Percentiles rank a stretch among this genome's conserved stretches.
These are phyloP conservation scores for Nymphaea thermarum DNA, from an alignment of 164 flowering plant genomes.

Conservation along the genomic window DNA sequence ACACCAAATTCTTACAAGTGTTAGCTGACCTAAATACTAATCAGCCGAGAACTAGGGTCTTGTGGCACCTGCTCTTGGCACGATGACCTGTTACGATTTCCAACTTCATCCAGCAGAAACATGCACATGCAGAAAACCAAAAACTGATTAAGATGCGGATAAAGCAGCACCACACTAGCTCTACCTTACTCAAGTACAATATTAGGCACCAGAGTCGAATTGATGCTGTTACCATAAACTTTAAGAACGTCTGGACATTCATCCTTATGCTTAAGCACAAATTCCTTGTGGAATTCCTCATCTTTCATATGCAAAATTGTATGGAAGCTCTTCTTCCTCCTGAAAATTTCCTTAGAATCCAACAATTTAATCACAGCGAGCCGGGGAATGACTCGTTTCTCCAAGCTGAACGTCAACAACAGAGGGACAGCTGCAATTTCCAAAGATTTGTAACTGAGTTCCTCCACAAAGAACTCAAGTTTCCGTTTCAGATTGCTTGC, in stretches of 20 bases:
- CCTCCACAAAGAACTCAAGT: constrained; percentile 4
- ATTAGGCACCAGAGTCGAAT: too few relatives aligned
- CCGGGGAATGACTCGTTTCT: constrained; percentile 3
- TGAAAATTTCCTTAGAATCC: neutral
- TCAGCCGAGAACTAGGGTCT: too few relatives aligned
- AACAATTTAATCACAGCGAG: constrained; percentile 1
- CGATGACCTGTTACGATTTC: too few relatives aligned
- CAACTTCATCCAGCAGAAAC: too few relatives aligned
- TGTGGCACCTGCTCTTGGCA: too few relatives aligned
- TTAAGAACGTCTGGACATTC: constrained; percentile 3
- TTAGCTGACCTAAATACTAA: too few relatives aligned
- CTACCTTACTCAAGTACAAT: too few relatives aligned
- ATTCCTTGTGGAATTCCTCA: constrained; percentile 1
- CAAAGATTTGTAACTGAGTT: neutral
- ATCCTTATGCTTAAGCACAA: constrained; percentile 3
- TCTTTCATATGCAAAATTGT: neutral
- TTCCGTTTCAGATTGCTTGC: constrained; percentile 3
- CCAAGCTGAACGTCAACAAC: neutral
- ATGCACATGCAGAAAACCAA: too few relatives aligned
- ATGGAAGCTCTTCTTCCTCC: neutral
- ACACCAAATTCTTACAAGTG: too few relatives aligned
- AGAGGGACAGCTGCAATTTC: neutral
- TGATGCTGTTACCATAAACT: neutral
- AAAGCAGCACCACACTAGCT: too few relatives aligned
- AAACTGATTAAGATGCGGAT: too few relatives aligned